Percentiles rank a stretch among this genome's conserved stretches.
Evolutionary conservation across 2,329 filamentous ascomycete species (phyloP).

Genomic region (Xylariaceae sp.): DNA sequence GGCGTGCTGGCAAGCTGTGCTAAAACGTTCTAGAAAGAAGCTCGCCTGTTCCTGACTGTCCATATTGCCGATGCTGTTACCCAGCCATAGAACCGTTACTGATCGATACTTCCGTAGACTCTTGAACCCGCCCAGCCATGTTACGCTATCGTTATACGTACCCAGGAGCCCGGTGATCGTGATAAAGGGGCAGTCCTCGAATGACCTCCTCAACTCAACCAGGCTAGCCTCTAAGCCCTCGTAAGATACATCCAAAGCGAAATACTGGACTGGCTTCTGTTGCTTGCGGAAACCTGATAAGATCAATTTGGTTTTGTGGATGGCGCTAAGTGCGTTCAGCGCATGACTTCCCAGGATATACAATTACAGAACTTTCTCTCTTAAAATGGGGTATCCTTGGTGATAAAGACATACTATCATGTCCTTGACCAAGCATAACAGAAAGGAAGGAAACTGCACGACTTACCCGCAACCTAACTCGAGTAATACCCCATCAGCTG

Average conservation of each 20-base stretch:
- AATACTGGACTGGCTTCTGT: constrained; percentile 13
- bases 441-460: neutral
- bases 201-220: neutral
- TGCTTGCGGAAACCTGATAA: constrained; percentile 8
- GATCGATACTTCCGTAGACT: neutral
- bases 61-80: constrained; percentile 18
- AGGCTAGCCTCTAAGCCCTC: constrained; percentile 4
- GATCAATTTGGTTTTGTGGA: constrained; percentile 17
- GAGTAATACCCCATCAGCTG: neutral
- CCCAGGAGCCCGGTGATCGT: constrained; percentile 18
- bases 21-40: constrained; percentile 9
- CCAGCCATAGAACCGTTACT: constrained; percentile 19
- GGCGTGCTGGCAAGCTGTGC: neutral
- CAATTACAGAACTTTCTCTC: too few species aligned
- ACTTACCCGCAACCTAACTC: constrained; percentile 16
- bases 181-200: constrained; percentile 3
- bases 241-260: constrained; percentile 11
- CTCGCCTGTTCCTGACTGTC: constrained; percentile 1
- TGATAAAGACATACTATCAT: too few species aligned
- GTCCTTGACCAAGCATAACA: too few species aligned
- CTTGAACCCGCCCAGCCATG: constrained; percentile 11
- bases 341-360: too few species aligned
- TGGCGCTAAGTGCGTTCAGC: neutral
- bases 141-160: constrained; percentile 20
- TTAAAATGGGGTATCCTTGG: too few species aligned